Evolutionary conservation across 805 yeast genomes (phyloP), one percentile per base, ranked within the genome.

Genomic region (Cyberlindnera suaveolens): DNA sequence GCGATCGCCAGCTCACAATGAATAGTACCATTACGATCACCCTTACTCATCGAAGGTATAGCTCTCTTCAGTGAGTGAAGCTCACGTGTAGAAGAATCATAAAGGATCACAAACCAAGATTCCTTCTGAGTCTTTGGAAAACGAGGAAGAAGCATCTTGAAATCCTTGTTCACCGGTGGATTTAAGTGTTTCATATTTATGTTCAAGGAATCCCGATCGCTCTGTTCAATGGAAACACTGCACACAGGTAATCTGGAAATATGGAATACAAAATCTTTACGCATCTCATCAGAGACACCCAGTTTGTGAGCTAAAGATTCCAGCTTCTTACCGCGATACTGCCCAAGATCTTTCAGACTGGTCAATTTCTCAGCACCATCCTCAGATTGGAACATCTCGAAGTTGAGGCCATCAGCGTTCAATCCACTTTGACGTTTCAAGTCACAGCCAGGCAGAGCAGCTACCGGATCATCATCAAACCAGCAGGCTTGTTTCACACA

Each of bases 101-200:
- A 66, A 9, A 81, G 52, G 38, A 91, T 75, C 9, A 81, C 74
- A 61, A 91, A 87, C 98, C 99, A 93, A 0, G 95, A 79, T 60
- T 93, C 98, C 56, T 88, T 82, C 63, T 93, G 99, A 3, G 80
- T 70, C 62, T 93, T 91, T 36, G 96, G 95, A 66, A 86, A 93
- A 53, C 76, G 77, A 3, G 95, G 91, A 44, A 90, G 71, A 55
- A 81, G 78, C 40, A 87, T 75, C 50, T 76, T 77, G 67, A 79
- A 85, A 36, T 82, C 89, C 3, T 68, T 65, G 49, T 74, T 76
- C 18, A 53, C 54, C 31, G 66, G 64, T 3, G 38, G 50, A 42
- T 75, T 78, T n/a, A 67, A 64, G 57, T 85, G 95, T 8, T 58
- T 61, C 31, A 87, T 64, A 17, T 61, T 64, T 17, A 86, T 66